Conservation (phyloP, 1,284 basidiomycete species). For the Malassezia sp. region DNA sequence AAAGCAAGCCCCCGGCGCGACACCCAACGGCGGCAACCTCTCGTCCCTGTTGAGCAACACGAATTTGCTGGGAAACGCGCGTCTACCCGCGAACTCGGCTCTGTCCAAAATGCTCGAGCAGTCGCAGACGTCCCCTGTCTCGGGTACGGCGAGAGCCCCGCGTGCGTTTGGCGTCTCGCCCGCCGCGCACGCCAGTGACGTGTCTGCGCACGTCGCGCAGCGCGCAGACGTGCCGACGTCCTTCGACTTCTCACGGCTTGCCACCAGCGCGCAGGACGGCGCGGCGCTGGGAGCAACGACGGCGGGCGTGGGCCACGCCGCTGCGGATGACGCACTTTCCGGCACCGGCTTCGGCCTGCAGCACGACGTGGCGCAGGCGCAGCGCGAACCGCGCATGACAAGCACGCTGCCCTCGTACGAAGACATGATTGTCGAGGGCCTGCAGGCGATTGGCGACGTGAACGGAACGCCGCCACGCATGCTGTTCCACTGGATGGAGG, state of each 20-base stretch:
- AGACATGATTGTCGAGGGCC: conserved; percentile 39
- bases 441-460: conserved; percentile 24
- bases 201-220: background rate
- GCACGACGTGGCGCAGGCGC: background rate
- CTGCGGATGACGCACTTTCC: no score
- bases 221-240: conserved; percentile 1
- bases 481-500: conserved; percentile 39
- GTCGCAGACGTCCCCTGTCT: background rate
- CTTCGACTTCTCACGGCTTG: conserved; percentile 1
- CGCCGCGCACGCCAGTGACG: background rate
- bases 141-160: background rate
- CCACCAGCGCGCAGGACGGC: background rate
- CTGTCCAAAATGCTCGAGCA: conserved; percentile 12
- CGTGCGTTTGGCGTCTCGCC: background rate
- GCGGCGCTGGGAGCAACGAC: background rate
- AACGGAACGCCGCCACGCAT: conserved; percentile 29
- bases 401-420: conserved; percentile 38
- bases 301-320: no score
- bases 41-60: conserved; percentile 11
- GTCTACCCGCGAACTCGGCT: conserved; percentile 10
- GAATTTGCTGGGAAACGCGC: background rate
- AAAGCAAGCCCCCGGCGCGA: conserved; percentile 2
- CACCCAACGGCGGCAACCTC: background rate
- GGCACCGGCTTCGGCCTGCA: no score
- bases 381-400: conserved; percentile 12